Base-by-base conservation (phyloP, 1,139 yeast genomes). In the Hyphopichia pseudoburtonii region DNA sequence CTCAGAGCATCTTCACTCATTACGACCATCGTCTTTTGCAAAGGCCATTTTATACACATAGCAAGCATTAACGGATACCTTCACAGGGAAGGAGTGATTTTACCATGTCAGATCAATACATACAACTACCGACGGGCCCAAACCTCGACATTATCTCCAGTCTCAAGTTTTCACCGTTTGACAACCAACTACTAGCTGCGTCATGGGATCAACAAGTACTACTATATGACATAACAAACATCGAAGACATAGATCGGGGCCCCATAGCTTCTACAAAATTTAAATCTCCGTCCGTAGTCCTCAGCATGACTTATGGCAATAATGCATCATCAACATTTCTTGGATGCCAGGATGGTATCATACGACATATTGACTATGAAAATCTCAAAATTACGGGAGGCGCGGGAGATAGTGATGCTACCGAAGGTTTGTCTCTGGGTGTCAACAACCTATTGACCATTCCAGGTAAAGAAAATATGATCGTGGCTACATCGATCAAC, bases 401-500 rank as follows among this genome's bases (percentile, higher is more conserved):
- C 5, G 24, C 17, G n/a, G 12, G 19, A n/a, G 23, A 18, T n/a
- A 34, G 12, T 9, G 4, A 11, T 7, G 36, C 31, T 5, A 28
- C 30, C 17, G 46, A 37, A 5, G 50, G 48, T 4, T 45, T 50
- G 12, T 45, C 52, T 26, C 39, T 43, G 21, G 73, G 73, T 1
- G 52, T 68, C 28, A 66, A 62, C 43, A 57, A 60, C 40, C 42
- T 66, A 38, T 40, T 52, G 4, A 38, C 35, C 4, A 36, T 67
- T 47, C 43, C 47, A 50, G 44, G 49, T 49, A 45, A 53, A 46
- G 47, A 60, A 17, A 51, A 61, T 33, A 44, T 64, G 8, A 45
- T 77, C 4, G 58, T 75, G 2, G 68, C 81, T 2, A 81, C 83
- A 1, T 70, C 84, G 0, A 80, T 82, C 73, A 80, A 75, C 46